Conservation (phyloP, 164 flowering plant genomes). For the Umbilicus rupestris region DNA sequence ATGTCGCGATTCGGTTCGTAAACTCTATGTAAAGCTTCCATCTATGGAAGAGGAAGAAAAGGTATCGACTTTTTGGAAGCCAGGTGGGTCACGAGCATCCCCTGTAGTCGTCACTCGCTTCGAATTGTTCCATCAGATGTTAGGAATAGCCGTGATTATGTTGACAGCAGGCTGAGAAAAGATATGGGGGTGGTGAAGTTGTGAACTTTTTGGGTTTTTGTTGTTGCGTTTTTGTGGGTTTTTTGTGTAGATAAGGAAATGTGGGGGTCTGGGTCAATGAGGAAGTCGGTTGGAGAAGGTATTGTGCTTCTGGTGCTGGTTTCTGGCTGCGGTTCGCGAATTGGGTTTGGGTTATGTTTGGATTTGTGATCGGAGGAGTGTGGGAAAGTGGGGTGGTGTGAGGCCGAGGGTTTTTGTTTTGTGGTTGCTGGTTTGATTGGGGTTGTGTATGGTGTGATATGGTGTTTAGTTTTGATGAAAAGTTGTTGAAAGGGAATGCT, state of each 20-base stretch:
- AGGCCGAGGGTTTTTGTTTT: too few species aligned
- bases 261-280: not conserved
- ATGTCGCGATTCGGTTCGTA: not conserved
- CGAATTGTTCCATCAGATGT: too few species aligned
- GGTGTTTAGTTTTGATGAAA: not conserved
- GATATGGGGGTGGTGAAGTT: too few species aligned
- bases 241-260: not conserved
- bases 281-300: not conserved
- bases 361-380: not conserved
- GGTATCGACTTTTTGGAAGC: not conserved
- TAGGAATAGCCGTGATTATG: too few species aligned
- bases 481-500: not conserved
- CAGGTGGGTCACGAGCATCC: conserved; percentile 6
- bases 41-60: not conserved
- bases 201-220: not conserved
- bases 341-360: not conserved
- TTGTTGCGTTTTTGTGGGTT: too few species aligned
- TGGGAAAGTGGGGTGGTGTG: too few species aligned
- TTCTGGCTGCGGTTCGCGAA: not conserved
- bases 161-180: too few species aligned
- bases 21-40: not conserved
- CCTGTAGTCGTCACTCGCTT: not conserved
- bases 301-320: not conserved
- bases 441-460: not conserved
- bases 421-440: not conserved